Conservation (phyloP, 2,329 filamentous ascomycete genomes). For the Dactylonectria macrodidyma region DNA sequence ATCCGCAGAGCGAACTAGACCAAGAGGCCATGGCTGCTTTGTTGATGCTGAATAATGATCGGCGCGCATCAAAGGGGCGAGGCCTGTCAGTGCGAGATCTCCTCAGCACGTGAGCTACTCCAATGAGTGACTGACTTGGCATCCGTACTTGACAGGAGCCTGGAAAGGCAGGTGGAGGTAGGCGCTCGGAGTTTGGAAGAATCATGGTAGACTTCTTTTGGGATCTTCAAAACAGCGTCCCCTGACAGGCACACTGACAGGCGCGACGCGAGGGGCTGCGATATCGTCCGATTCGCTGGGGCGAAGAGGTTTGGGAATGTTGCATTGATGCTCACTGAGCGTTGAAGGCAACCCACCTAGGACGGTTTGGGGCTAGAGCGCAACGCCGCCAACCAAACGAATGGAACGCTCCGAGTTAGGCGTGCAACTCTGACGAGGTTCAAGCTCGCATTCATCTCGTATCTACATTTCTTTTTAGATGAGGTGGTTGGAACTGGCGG, state of each 20-base stretch:
- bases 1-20: constrained; percentile 71
- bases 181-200: constrained; percentile 28
- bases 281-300: constrained; percentile 22
- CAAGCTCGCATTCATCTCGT: constrained; percentile 4
- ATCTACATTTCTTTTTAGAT: constrained; percentile 15
- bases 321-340: constrained; percentile 20
- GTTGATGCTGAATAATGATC: constrained; percentile 88
- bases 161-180: constrained; percentile 1
- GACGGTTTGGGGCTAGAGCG: constrained; percentile 10
- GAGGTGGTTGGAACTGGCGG: constrained; percentile 2
- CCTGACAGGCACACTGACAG: constrained; percentile 9
- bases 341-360: constrained; percentile 9
- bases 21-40: constrained; percentile 89
- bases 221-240: constrained; percentile 26
- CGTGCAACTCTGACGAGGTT: background rate
- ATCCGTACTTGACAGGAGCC: background rate
- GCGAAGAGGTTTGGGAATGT: constrained; percentile 28
- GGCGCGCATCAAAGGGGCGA: constrained; percentile 67
- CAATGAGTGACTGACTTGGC: background rate
- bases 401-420: background rate
- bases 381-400: constrained; percentile 7
- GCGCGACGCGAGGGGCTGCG: constrained; percentile 3
- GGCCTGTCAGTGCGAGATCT: constrained; percentile 70
- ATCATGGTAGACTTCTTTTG: background rate
- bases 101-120: constrained; percentile 62